Conservation (phyloP, 306 rosid genomes). For the Herpetospermum pedunculosum region DNA sequence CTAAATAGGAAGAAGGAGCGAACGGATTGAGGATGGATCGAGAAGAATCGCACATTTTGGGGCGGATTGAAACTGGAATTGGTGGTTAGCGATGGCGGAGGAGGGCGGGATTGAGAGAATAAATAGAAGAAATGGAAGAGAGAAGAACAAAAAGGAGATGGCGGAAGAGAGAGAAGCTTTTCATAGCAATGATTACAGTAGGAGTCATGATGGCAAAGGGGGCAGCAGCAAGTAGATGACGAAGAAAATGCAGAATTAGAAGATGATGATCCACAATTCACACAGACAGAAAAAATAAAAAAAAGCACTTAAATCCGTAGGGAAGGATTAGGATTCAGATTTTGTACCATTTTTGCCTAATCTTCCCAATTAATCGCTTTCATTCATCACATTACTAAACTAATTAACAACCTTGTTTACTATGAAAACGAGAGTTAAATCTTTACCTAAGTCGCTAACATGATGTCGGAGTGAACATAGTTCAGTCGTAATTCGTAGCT, state of each 20-base stretch:
- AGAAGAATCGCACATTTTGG: conserved; percentile 38
- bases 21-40: conserved; percentile 5
- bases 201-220: conserved; percentile 56
- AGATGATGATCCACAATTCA: conserved; percentile 1
- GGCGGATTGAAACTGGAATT: background rate
- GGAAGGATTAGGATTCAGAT: background rate
- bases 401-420: too few relatives aligned
- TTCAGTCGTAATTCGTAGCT: too few relatives aligned
- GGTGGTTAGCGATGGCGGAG: conserved; percentile 3
- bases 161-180: conserved; percentile 18
- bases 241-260: conserved; percentile 24
- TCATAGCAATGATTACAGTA: conserved; percentile 56
- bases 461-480: too few relatives aligned
- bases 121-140: background rate
- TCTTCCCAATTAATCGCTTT: too few relatives aligned
- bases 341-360: background rate
- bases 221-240: conserved; percentile 43
- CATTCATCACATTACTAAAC: too few relatives aligned
- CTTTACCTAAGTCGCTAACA: too few relatives aligned
- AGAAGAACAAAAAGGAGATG: background rate
- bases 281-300: background rate
- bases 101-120: background rate
- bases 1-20: conserved; percentile 6
- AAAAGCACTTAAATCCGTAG: background rate
- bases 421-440: too few relatives aligned